A percentile compares a stretch with the other conserved stretches of the same genome.
These are phyloP conservation scores for Poa annua DNA, from an alignment of 176 grass and related monocot species.

Conservation along the genomic window DNA sequence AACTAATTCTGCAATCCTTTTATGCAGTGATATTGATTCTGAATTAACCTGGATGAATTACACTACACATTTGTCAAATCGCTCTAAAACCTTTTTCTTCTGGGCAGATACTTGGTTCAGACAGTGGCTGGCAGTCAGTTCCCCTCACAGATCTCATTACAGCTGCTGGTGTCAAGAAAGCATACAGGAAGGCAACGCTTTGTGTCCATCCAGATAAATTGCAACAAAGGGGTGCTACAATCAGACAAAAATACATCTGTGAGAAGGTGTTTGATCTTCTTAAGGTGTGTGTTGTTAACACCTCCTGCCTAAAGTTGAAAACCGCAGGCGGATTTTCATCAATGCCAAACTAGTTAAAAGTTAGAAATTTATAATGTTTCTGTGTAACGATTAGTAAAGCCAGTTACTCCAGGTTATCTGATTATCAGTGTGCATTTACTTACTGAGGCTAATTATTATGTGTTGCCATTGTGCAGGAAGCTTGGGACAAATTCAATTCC, in stretches of 20 bases:
- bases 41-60: conserved; percentile 5
- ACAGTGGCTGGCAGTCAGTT: conserved; percentile 92
- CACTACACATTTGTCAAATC: not conserved
- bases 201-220: conserved; percentile 98
- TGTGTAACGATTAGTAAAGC: not conserved
- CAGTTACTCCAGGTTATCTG: not conserved
- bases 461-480: conserved; percentile 52
- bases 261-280: conserved; percentile 99
- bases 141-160: conserved; percentile 96
- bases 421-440: conserved; percentile 11
- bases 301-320: conserved; percentile 19
- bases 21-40: conserved; percentile 21
- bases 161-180: conserved; percentile 79
- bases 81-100: conserved; percentile 18
- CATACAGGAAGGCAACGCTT: conserved; percentile 94
- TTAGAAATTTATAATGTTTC: not conserved
- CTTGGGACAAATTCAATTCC: conserved; percentile 79
- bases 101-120: conserved; percentile 81
- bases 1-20: conserved; percentile 34
- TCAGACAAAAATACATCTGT: conserved; percentile 95
- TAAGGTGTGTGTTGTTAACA: conserved; percentile 63
- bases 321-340: not conserved
- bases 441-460: conserved; percentile 19
- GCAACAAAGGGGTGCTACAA: conserved; percentile 89
- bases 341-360: conserved; percentile 16